Conservation (phyloP, 208 protist genomes). For the Leishmania major region DNA sequence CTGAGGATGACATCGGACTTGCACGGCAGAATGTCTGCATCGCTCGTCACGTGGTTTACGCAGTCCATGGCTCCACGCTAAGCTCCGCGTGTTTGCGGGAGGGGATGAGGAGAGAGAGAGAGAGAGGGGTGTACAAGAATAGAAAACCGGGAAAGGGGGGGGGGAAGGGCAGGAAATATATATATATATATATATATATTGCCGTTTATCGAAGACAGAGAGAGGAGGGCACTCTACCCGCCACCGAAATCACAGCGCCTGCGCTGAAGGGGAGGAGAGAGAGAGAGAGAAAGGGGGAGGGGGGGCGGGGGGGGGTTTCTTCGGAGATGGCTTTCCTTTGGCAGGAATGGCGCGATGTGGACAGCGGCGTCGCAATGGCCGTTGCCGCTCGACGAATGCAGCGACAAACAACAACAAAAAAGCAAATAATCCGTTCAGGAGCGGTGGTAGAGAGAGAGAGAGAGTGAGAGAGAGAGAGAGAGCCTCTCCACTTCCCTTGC, state of each 20-base stretch:
- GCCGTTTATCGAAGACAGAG: not conserved
- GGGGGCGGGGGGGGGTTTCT: too few relatives aligned
- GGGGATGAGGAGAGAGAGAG: not conserved
- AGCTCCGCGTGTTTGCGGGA: conserved; percentile 2
- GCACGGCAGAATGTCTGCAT: conserved; percentile 54
- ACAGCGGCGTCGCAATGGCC: not conserved
- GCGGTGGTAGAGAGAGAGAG: not conserved
- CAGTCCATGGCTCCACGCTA: conserved; percentile 54
- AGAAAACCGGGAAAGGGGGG: too few relatives aligned
- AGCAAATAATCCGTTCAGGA: not conserved
- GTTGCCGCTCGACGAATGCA: not conserved
- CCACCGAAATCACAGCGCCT: not conserved
- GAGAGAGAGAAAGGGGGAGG: too few relatives aligned
- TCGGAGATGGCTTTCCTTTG: not conserved
- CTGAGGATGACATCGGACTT: conserved; percentile 73
- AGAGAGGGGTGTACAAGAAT: too few relatives aligned
- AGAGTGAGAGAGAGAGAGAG: not conserved
- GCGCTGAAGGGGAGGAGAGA: not conserved
- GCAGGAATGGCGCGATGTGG: not conserved
- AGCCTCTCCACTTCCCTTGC: not conserved
- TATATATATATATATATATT: too few relatives aligned
- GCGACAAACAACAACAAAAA: not conserved
- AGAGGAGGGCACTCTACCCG: not conserved
- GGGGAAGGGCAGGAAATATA: not conserved
- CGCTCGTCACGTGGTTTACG: conserved; percentile 59